phyloP scores from a whole-genome alignment of 2,329 filamentous ascomycete species.

The Alternaria hordeiaustralica region DNA sequence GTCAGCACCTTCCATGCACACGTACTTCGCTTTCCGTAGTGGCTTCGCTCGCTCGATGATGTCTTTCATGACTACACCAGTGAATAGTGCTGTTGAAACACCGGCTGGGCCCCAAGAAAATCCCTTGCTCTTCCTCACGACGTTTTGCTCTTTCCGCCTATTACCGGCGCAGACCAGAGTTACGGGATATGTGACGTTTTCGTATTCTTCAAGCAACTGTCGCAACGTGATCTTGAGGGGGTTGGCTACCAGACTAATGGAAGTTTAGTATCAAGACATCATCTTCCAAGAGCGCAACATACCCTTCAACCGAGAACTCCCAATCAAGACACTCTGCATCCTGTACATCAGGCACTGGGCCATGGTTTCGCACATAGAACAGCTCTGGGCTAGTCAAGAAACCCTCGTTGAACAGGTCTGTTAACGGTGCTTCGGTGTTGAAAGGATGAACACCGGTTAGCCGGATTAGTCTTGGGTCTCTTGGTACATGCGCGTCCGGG shows the following conservation, averaged over 20 bases:
- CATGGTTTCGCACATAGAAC: constrained; percentile 93
- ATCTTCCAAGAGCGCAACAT: background rate
- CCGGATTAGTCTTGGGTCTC: constrained; percentile 82
- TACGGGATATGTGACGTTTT: constrained; percentile 83
- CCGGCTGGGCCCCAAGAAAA: constrained; percentile 94
- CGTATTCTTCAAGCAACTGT: constrained; percentile 75
- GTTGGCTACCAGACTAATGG: constrained; percentile 71
- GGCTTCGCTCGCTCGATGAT: constrained; percentile 73
- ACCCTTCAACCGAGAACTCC: constrained; percentile 83
- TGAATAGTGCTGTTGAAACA: constrained; percentile 86
- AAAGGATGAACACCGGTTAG: constrained; percentile 90
- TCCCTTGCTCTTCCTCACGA: constrained; percentile 87
- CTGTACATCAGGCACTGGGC: constrained; percentile 75
- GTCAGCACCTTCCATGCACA: constrained; percentile 92
- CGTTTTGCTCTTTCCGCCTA: constrained; percentile 89
- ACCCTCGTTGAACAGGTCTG: constrained; percentile 76
- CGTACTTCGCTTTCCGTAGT: constrained; percentile 73
- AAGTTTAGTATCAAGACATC: constrained; percentile 3
- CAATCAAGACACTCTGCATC: constrained; percentile 77
- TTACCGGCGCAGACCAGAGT: constrained; percentile 94
- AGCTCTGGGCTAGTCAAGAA: constrained; percentile 87
- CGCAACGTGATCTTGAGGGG: constrained; percentile 75
- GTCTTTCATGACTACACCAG: constrained; percentile 77
- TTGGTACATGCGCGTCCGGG: constrained; percentile 79
- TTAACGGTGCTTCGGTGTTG: constrained; percentile 86